Evolutionary conservation across 164 flowering plant genomes (phyloP), one percentile per base, ranked within the genome.

Genomic region (Dillenia suffruticosa): DNA sequence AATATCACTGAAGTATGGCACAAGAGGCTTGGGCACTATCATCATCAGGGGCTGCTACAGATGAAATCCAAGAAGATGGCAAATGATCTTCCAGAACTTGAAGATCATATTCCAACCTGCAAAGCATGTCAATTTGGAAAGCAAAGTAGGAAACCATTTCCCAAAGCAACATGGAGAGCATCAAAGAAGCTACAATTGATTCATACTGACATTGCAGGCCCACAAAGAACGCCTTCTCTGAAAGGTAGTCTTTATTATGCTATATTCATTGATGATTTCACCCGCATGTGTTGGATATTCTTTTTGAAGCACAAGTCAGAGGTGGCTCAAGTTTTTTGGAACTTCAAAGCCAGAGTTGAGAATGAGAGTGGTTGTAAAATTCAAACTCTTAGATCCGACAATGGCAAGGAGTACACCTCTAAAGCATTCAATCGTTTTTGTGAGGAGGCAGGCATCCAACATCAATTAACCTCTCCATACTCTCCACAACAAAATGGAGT

Each of bases 241-340:
- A n/a, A 24, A 12, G 46, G 46, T 10, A 63, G 51, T 48, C n/a
- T 9, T 0, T 63, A 55, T 22, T 58, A 49, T 17, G 45, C 32
- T 14, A 4, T 24, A 1, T 61, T 61, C 40, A 61, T 61, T 26
- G 64, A 61, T 61, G 56, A 61, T 61, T 49, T 22, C 46, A 49
- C 64, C 9, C 44, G 64, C 1, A 49, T 49, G 55, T 22, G 56
- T 12, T 61, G 56, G 64, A 19, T 61, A 10, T 61, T 49, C 44
- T 61, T 61, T 46, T 22, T 61, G 45, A 61, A 51, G 44, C 46
- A 51, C 8, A 61, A 22, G 40, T 49, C 54, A 32, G 6, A 61
- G 48, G 64, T 61, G 45, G 49, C 51, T 26, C 9, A 15, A 12
- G 16, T 50, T 3, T 61, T 61, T 3, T 6, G 5, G 2, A 51